Percentiles rank a stretch among this genome's conserved stretches.
Conservation (phyloP, 2,329 filamentous ascomycete species). For the Mycosphaerelloides madeirae region DNA sequence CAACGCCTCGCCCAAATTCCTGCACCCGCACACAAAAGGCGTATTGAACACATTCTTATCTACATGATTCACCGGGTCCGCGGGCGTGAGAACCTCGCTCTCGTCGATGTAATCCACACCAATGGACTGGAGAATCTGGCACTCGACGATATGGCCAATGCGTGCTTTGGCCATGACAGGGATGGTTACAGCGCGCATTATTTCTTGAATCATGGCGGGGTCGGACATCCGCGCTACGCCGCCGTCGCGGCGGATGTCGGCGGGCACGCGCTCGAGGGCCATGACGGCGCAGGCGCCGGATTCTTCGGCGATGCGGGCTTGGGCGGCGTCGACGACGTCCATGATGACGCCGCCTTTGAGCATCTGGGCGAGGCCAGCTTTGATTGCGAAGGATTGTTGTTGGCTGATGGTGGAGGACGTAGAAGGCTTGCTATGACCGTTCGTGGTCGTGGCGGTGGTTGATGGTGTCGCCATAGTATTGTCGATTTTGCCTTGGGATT, state of each 20-base stretch:
- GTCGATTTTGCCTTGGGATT: slow-evolving; percentile 9
- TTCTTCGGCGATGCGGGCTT: slow-evolving; percentile 93
- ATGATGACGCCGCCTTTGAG: slow-evolving; percentile 99
- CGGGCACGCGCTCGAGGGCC: slow-evolving; percentile 95
- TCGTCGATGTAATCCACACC: slow-evolving; percentile 98
- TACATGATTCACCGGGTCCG: slow-evolving; percentile 85
- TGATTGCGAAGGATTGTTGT: slow-evolving; percentile 69
- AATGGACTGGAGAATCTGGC: slow-evolving; percentile 91
- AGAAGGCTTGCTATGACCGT: slow-evolving; percentile 18
- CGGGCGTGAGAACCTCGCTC: slow-evolving; percentile 93
- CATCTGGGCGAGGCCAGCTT: slow-evolving; percentile 95
- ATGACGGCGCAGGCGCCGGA: slow-evolving; percentile 95
- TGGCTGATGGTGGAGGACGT: slow-evolving; percentile 21
- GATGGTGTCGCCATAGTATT: too few species aligned
- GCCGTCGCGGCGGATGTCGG: slow-evolving; percentile 87
- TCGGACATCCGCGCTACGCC: slow-evolving; percentile 97
- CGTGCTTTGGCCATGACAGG: slow-evolving; percentile 99
- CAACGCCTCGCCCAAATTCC: slow-evolving; percentile 88
- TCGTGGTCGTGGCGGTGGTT: slow-evolving; percentile 13
- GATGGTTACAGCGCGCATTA: slow-evolving; percentile 91
- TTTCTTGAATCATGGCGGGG: slow-evolving; percentile 88
- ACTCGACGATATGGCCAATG: slow-evolving; percentile 97
- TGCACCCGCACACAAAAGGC: slow-evolving; percentile 94
- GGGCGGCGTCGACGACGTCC: slow-evolving; percentile 92
- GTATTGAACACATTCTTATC: slow-evolving; percentile 77